Evolutionary conservation across 2,329 filamentous ascomycete genomes (phyloP).

Genomic region (Penicillium sclerotiorum): DNA sequence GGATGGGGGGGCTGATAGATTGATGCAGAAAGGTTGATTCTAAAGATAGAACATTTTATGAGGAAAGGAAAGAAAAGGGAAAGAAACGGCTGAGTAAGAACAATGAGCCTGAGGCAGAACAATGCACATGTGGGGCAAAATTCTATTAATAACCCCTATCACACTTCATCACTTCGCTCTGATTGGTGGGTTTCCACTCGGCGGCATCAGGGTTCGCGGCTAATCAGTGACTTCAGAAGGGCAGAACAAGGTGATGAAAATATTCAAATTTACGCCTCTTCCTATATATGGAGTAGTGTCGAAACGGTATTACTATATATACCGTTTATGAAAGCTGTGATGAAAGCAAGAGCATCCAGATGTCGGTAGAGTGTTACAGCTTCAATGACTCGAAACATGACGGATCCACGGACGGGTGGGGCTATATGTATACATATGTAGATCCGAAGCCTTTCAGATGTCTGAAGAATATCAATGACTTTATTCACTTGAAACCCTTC

Average conservation of each 20-base stretch:
- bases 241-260: no score
- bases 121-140: slow-evolving; percentile 7
- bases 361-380: background rate
- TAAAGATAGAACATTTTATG: slow-evolving; percentile 30
- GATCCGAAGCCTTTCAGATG: no score
- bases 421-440: no score
- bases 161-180: background rate
- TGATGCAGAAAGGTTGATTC: slow-evolving; percentile 33
- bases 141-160: slow-evolving; percentile 2
- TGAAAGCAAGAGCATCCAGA: no score
- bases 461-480: no score
- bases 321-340: background rate
- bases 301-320: background rate
- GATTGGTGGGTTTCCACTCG: background rate
- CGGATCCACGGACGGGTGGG: no score
- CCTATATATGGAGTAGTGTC: background rate
- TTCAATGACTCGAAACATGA: no score
- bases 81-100: slow-evolving; percentile 4
- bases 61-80: slow-evolving; percentile 6
- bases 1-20: slow-evolving; percentile 21
- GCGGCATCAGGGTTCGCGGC: background rate
- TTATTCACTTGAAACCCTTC: no score
- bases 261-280: no score
- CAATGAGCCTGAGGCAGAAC: slow-evolving; percentile 10
- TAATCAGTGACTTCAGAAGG: no score